Evolutionary conservation across 2,329 filamentous ascomycete genomes (phyloP).

Genomic region (Thielaviopsis cerberus): DNA sequence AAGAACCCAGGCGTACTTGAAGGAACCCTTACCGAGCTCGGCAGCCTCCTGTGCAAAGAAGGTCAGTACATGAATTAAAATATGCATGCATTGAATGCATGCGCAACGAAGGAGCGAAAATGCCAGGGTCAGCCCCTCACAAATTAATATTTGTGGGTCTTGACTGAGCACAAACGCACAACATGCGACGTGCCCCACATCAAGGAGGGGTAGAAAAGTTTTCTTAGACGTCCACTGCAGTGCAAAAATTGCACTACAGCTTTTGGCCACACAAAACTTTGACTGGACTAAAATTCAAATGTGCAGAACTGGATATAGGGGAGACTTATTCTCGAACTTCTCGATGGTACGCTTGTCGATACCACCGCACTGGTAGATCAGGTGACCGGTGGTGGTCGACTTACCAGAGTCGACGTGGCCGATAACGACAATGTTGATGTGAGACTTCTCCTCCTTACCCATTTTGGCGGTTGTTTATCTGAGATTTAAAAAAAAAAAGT

Average conservation of each 20-base stretch:
- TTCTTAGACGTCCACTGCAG: too few species aligned
- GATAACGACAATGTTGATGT: conserved; percentile 98
- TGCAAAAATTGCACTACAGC: conserved; percentile 8
- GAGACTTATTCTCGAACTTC: conserved; percentile 96
- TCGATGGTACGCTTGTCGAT: conserved; percentile 99
- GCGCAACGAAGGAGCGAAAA: not conserved
- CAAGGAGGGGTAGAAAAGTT: not conserved
- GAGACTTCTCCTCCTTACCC: conserved; percentile 83
- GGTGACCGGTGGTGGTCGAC: conserved; percentile 82
- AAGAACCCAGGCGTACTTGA: conserved; percentile 99
- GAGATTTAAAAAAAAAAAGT: not conserved
- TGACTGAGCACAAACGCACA: conserved; percentile 6
- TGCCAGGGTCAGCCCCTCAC: not conserved
- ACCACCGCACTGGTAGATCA: conserved; percentile 99
- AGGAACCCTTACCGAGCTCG: conserved; percentile 98
- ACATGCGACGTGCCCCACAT: conserved; percentile 1
- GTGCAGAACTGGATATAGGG: conserved; percentile 10
- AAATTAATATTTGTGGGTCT: not conserved
- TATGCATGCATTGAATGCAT: conserved; percentile 4
- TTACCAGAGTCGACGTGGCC: conserved; percentile 99
- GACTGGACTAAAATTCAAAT: conserved; percentile 12
- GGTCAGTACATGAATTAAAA: conserved; percentile 11
- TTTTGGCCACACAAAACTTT: not conserved
- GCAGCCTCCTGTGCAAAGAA: conserved; percentile 61
- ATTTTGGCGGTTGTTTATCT: conserved; percentile 19